phyloP scores from a whole-genome alignment of 1,284 basidiomycete genomes.

The Trichosporon sp. region DNA sequence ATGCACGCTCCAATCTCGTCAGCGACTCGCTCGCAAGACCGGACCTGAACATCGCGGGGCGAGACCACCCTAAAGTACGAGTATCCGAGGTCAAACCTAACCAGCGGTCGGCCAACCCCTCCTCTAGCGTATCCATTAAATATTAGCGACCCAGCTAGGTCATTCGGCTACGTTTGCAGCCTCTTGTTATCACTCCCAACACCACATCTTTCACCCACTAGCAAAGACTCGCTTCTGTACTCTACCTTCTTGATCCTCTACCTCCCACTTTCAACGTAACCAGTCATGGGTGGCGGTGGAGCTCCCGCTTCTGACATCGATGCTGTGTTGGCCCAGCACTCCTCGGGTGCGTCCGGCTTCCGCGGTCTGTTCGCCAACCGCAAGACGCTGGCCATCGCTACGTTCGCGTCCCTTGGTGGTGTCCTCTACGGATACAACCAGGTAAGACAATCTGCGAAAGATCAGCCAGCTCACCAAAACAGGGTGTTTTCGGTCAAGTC shows the following conservation, averaged over 20 bases:
- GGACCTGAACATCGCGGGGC: background rate
- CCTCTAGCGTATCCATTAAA: background rate
- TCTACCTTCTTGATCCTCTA: background rate
- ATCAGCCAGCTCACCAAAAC: background rate
- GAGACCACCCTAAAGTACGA: background rate
- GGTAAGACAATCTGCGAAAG: constrained; percentile 1
- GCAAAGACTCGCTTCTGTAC: background rate
- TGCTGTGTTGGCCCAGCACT: constrained; percentile 7
- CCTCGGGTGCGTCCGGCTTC: constrained; percentile 12
- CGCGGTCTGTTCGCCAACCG: constrained; percentile 16
- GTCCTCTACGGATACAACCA: constrained; percentile 47
- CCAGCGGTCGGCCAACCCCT: background rate
- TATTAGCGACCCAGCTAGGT: background rate
- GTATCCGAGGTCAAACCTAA: background rate
- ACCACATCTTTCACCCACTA: background rate
- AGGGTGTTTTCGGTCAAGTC: constrained; percentile 46
- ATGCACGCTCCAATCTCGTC: background rate
- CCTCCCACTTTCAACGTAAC: background rate
- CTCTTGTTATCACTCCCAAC: background rate
- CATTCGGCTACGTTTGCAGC: background rate
- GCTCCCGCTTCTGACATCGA: constrained; percentile 9
- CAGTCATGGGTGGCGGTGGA: constrained; percentile 8
- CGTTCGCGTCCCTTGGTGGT: constrained; percentile 46
- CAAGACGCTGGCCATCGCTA: constrained; percentile 11
- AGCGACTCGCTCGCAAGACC: background rate